phyloP scores from a whole-genome alignment of 345 rosid genomes.

The Eucalyptus curtisii region DNA sequence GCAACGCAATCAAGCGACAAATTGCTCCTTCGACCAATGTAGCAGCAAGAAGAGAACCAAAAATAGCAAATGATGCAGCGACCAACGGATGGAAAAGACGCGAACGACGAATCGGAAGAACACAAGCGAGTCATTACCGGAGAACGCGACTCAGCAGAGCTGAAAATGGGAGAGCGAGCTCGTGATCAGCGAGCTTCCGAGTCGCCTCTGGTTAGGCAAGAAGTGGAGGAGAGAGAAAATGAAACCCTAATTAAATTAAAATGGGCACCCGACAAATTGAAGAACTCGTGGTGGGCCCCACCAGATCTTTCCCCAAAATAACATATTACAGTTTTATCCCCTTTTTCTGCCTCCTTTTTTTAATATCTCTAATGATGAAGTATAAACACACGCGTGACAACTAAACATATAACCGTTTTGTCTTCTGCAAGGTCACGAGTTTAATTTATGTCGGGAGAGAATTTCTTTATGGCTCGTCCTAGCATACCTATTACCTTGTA shows the following conservation, averaged over 20 bases:
- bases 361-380: neutral
- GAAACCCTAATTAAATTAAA: neutral
- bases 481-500: accelerated
- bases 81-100: neutral
- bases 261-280: neutral
- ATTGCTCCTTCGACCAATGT: neutral
- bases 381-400: neutral
- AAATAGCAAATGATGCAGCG: neutral
- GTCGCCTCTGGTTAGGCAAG: neutral
- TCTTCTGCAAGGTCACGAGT: neutral
- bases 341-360: accelerated
- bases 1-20: neutral
- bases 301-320: neutral
- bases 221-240: neutral
- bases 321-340: neutral
- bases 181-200: neutral
- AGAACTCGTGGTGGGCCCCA: neutral
- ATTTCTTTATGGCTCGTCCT: neutral
- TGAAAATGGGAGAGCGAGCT: neutral
- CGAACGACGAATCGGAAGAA: neutral
- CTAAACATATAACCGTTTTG: neutral
- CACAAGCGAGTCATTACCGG: neutral
- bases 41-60: neutral
- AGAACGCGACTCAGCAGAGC: neutral
- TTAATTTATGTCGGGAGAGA: neutral